Base-by-base conservation (phyloP, 2,329 filamentous ascomycete genomes). In the Neonectria hederae region DNA sequence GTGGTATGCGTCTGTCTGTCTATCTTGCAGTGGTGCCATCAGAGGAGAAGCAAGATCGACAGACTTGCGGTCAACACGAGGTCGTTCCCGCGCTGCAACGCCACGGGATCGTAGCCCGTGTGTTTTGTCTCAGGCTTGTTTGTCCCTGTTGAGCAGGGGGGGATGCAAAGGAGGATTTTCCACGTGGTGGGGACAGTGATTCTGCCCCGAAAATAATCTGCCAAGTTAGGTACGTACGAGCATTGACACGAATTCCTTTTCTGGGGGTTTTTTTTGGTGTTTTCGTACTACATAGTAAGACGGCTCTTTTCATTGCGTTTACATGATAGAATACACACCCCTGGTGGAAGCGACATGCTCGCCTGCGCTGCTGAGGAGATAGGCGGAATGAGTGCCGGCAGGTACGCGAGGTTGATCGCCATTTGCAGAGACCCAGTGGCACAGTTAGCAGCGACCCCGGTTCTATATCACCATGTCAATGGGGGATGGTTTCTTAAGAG, bases 111-210 rank as follows among this genome's bases (percentile, higher is more conserved):
- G 51, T 24, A 14, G 21, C 30, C 10, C 32, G 22, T 48, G 43
- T n/a, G 22, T 24, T 22, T 53, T 40, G 51, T 51, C 48, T 32
- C 32, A 40, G 49, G 28, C 30, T 17, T 32, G 30, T 53, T 38
- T 38, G 21, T 48, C 21, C 49, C 35, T 28, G 48, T 46, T 22
- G 22, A 26, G 49, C 57, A 60, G 57, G 57, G 38, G 38, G n/a
- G 54, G 54, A 30, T 55, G 56, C 32, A 21, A 38, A 40, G 40
- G 48, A 46, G 49, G 40, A 40, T 60, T 60, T 60, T 28, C 57
- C 57, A 60, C 57, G 57, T 54, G 51, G 49, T 48, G 51, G 49
- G 28, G 17, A 21, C 26, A 28, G 8, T 19, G 38, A 28, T 28
- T 49, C 6, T 38, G 6, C 14, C 14, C 17, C 32, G 4, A 13